A percentile compares a stretch with the other conserved stretches of the same genome.
Evolutionary conservation across 805 yeast species (phyloP).

Genomic region (Kodamaea leandrae): DNA sequence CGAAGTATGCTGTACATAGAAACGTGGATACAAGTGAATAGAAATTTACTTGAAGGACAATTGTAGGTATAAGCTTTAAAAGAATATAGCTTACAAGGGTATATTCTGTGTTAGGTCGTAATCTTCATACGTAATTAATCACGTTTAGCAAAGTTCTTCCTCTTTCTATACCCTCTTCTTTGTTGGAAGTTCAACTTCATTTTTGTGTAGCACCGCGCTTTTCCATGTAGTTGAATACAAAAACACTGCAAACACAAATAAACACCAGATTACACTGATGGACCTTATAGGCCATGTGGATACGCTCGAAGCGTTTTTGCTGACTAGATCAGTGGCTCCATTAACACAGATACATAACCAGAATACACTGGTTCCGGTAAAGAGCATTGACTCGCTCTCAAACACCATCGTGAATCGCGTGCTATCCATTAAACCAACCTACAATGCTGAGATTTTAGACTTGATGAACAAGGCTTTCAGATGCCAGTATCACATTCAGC

Average conservation of each 20-base stretch:
- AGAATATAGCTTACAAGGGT: too few species aligned
- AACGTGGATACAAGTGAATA: not conserved
- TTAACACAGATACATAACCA: conserved; percentile 7
- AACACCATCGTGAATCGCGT: conserved; percentile 1
- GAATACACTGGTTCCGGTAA: not conserved
- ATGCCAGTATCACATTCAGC: conserved; percentile 16
- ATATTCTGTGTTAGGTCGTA: too few species aligned
- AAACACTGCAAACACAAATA: conserved; percentile 2
- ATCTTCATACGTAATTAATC: too few species aligned
- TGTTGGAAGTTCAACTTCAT: not conserved
- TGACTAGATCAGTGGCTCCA: not conserved
- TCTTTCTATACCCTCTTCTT: not conserved
- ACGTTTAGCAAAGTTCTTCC: not conserved
- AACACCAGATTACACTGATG: conserved; percentile 4
- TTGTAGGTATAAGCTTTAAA: too few species aligned
- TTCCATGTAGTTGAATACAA: not conserved
- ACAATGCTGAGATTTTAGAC: not conserved
- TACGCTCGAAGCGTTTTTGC: conserved; percentile 7
- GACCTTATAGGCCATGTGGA: conserved; percentile 4
- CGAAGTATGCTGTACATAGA: not conserved
- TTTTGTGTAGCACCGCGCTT: conserved; percentile 1
- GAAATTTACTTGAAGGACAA: not conserved
- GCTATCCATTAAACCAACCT: not conserved
- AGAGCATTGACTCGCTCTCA: conserved; percentile 1
- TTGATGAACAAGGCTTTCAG: conserved; percentile 13